phyloP scores from a whole-genome alignment of 371 early-diverging fungal species.

The Saksenaea vasiformis region DNA sequence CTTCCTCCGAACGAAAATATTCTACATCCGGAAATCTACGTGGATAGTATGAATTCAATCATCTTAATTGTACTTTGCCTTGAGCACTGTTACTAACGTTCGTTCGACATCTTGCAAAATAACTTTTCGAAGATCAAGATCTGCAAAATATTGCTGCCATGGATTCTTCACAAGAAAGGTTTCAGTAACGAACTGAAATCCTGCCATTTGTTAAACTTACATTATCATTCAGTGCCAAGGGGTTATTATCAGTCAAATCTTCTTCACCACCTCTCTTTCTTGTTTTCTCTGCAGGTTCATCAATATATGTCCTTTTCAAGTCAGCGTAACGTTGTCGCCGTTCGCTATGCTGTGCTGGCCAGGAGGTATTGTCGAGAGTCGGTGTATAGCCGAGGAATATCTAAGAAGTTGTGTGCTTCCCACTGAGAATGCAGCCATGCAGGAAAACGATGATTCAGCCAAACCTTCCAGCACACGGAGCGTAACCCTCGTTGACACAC shows the following conservation, averaged over 20 bases:
- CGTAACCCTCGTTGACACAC: constrained; percentile 46
- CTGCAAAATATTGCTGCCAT: constrained; percentile 90
- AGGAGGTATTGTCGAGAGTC: constrained; percentile 53
- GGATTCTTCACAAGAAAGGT: constrained; percentile 66
- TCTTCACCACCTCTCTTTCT: constrained; percentile 35
- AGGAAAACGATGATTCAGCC: no score
- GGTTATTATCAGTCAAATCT: constrained; percentile 76
- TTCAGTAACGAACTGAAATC: no score
- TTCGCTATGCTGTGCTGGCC: constrained; percentile 61
- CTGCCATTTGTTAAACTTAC: constrained; percentile 48
- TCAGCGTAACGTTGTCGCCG: constrained; percentile 72
- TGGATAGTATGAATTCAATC: neutral
- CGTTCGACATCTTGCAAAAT: constrained; percentile 92
- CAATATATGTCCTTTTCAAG: constrained; percentile 66
- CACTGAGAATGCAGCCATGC: neutral
- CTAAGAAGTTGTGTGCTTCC: constrained; percentile 22
- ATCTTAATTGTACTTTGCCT: neutral
- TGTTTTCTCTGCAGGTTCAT: constrained; percentile 59
- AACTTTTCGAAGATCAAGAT: constrained; percentile 80
- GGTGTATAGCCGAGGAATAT: constrained; percentile 60
- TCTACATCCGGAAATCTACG: constrained; percentile 84
- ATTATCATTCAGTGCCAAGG: constrained; percentile 80
- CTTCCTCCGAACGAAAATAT: constrained; percentile 67
- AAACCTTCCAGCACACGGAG: constrained; percentile 54
- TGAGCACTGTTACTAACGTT: constrained; percentile 59